A percentile compares a stretch with the other conserved stretches of the same genome.
These are phyloP conservation scores for Vitis rotundifolia DNA, from an alignment of 164 flowering plant species.

Conservation along the genomic window DNA sequence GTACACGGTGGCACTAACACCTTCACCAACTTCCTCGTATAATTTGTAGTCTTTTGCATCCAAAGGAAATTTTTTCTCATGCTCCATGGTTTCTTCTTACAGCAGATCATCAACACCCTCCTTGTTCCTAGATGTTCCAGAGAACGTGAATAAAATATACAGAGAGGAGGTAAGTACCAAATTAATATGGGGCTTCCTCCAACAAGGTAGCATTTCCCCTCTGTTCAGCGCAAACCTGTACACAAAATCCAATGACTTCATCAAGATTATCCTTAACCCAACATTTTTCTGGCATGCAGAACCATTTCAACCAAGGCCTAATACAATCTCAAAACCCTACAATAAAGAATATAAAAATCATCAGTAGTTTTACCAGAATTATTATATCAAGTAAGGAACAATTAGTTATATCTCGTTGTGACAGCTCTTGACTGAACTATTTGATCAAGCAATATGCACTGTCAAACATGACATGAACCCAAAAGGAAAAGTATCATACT, in stretches of 20 bases:
- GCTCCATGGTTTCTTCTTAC: conserved; percentile 49
- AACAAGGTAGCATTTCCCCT: conserved; percentile 37
- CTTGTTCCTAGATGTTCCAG: conserved; percentile 16
- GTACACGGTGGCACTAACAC: conserved; percentile 89
- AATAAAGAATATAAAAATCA: not conserved
- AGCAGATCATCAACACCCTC: conserved; percentile 28
- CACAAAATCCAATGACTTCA: conserved; percentile 18
- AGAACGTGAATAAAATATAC: conserved; percentile 10
- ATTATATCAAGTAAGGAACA: not conserved
- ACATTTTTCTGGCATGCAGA: not conserved
- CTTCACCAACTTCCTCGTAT: conserved; percentile 92
- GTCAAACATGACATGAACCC: not conserved
- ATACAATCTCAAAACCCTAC: not conserved
- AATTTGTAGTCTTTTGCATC: conserved; percentile 68
- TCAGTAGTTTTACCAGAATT: conserved; percentile 1
- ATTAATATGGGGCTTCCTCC: conserved; percentile 37
- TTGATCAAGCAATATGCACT: not conserved
- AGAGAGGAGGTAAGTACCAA: conserved; percentile 15
- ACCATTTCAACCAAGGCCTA: not conserved
- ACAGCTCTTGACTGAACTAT: not conserved
- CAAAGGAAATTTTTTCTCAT: conserved; percentile 67
- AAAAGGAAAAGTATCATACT: not conserved
- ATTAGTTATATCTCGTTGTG: not conserved
- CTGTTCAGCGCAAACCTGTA: conserved; percentile 11
- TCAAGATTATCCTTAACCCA: not conserved